Evolutionary conservation across 2,329 filamentous ascomycete genomes (phyloP), one percentile per base, ranked within the genome.

Genomic region (Cladobotryum protrusum): DNA sequence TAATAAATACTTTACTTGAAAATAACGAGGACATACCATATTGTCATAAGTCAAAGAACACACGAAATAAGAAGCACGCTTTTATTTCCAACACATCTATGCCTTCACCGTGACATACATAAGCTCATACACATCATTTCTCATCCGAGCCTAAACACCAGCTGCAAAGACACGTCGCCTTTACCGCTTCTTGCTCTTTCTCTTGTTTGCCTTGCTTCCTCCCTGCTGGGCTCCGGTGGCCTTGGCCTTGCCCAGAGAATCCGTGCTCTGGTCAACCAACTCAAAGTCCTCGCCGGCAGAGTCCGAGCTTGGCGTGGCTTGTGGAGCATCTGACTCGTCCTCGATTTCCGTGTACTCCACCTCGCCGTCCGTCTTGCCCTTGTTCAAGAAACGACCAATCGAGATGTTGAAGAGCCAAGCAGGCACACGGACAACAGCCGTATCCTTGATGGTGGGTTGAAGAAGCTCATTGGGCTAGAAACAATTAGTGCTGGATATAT

Each of bases 361-460:
- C 2, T 66, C 59, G 9, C 64, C 60, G 1, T 67, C 59, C 13
- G 61, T 54, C 52, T 70, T 69, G n/a, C 24, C 35, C 57, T 61
- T 69, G 62, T 54, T 63, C 56, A 82, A 56, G 48, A 79, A 62
- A 39, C 77, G 76, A 48, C 79, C 78, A 39, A 78, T 55, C 5
- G 76, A 78, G 52, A 73, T 72, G 47, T 68, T 75, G 72, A 86
- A 93, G 50, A 81, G 64, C 80, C 85, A 95, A 48, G 84, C 64
- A 1, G 93, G 93, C 5, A 95, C 72, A 47, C 86, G 85, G 67
- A 87, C 81, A 41, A 97, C 77, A 53, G 90, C 83, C 0, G 93
- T 99, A 63, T 97, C 87, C 55, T 72, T 79, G 66, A 96, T 72
- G 3, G 85, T 87, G 1, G 93, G 93, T 57, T 77, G 74, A 41